Conservation (phyloP, 73 alveolate genomes). For the Paramecium pentaurelia region DNA sequence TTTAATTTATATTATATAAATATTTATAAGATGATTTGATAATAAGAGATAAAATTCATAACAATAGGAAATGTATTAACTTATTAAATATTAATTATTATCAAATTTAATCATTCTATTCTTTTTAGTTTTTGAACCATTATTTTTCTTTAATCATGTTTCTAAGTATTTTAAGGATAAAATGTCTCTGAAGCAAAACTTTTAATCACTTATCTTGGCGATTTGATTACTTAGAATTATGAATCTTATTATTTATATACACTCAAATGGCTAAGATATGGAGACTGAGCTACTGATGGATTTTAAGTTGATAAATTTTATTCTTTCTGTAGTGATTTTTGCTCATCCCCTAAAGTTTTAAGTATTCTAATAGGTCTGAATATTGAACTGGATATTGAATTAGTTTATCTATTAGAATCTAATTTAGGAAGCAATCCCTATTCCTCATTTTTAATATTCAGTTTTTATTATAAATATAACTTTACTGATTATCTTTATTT, state of each 20-base stretch:
- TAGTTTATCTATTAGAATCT: background rate
- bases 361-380: background rate
- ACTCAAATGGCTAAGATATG: background rate
- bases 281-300: background rate
- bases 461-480: background rate
- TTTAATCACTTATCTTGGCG: background rate
- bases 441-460: background rate
- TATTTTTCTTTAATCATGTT: background rate
- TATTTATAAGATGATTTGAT: no score
- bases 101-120: background rate
- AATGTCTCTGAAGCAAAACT: background rate
- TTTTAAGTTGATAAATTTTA: background rate
- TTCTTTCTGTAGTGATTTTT: background rate
- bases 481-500: conserved; percentile 1
- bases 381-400: background rate
- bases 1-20: no score
- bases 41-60: no score
- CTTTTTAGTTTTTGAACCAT: background rate
- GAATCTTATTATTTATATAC: background rate
- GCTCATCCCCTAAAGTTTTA: background rate
- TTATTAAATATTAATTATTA: background rate
- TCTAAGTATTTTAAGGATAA: background rate
- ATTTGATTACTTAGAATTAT: background rate
- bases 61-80: background rate
- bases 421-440: background rate